phyloP scores from a whole-genome alignment of 176 grass and related monocot species.

The Zoysia pacifica region DNA sequence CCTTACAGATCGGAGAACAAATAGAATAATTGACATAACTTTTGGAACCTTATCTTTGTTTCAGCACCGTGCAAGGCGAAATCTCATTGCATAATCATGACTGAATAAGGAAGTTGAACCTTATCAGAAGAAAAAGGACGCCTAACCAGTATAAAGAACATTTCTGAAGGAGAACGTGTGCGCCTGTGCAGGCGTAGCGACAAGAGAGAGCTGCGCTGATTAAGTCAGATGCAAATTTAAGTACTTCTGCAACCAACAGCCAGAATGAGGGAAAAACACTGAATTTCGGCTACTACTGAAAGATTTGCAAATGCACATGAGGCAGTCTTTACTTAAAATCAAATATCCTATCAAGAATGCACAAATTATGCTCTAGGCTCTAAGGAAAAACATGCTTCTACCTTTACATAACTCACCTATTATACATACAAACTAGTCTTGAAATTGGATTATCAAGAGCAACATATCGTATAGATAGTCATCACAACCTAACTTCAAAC shows the following conservation, averaged over 20 bases:
- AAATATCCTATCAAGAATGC: not conserved
- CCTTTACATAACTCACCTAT: not conserved
- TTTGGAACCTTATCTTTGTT: no score
- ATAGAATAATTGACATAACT: no score
- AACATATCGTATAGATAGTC: not conserved
- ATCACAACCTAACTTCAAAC: not conserved
- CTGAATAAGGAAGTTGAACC: no score
- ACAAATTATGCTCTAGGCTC: not conserved
- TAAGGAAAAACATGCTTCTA: not conserved
- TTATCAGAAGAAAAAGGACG: not conserved
- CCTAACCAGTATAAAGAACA: not conserved
- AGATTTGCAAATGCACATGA: slow-evolving; percentile 9
- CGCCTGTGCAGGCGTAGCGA: slow-evolving; percentile 1
- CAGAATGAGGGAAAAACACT: slow-evolving; percentile 13
- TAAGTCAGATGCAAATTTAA: slow-evolving; percentile 19
- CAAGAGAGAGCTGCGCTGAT: not conserved
- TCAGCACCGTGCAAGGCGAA: no score
- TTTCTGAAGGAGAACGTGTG: not conserved
- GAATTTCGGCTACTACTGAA: not conserved
- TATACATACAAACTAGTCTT: not conserved
- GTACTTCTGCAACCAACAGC: slow-evolving; percentile 4
- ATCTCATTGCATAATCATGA: no score
- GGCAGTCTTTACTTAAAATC: slow-evolving; percentile 2
- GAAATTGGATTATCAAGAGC: not conserved
- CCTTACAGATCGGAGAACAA: no score